Conservation (phyloP, 2,329 filamentous ascomycete genomes). For the Verticillium albo-atrum region DNA sequence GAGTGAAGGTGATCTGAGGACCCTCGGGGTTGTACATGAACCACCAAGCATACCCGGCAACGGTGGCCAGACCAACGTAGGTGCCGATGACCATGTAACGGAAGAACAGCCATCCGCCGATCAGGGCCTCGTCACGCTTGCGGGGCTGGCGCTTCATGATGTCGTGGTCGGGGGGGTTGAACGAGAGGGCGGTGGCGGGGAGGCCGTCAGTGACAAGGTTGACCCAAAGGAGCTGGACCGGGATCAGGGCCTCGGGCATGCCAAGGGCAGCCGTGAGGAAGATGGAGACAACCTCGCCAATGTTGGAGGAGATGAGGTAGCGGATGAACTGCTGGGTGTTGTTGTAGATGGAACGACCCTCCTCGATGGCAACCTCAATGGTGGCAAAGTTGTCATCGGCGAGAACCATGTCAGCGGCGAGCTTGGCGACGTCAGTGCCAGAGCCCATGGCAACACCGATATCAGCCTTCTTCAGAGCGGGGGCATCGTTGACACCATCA, state of each 20-base stretch:
- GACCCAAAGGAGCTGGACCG: slow-evolving; percentile 97
- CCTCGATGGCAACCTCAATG: slow-evolving; percentile 92
- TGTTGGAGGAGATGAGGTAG: slow-evolving; percentile 98
- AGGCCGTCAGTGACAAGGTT: slow-evolving; percentile 97
- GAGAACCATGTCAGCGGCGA: slow-evolving; percentile 97
- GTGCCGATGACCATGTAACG: slow-evolving; percentile 94
- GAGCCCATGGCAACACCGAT: slow-evolving; percentile 99
- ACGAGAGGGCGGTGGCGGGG: slow-evolving; percentile 90
- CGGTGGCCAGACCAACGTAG: slow-evolving; percentile 91
- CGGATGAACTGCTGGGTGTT: slow-evolving; percentile 99
- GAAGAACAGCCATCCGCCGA: slow-evolving; percentile 95
- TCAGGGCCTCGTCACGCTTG: slow-evolving; percentile 88
- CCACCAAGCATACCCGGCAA: slow-evolving; percentile 99
- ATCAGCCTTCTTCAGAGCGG: slow-evolving; percentile 95
- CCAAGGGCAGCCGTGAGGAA: slow-evolving; percentile 94
- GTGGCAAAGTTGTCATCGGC: slow-evolving; percentile 99
- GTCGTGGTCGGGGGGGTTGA: slow-evolving; percentile 98
- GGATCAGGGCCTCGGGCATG: slow-evolving; percentile 96
- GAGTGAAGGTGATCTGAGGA: slow-evolving; percentile 85
- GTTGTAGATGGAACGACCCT: slow-evolving; percentile 98
- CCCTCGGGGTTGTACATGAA: slow-evolving; percentile 94
- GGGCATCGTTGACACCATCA: slow-evolving; percentile 97
- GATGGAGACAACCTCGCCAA: slow-evolving; percentile 97
- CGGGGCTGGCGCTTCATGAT: slow-evolving; percentile 91
- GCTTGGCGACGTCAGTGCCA: slow-evolving; percentile 92